Evolutionary conservation across 306 rosid species (phyloP).

Genomic region (Pachyrhizus erosus): DNA sequence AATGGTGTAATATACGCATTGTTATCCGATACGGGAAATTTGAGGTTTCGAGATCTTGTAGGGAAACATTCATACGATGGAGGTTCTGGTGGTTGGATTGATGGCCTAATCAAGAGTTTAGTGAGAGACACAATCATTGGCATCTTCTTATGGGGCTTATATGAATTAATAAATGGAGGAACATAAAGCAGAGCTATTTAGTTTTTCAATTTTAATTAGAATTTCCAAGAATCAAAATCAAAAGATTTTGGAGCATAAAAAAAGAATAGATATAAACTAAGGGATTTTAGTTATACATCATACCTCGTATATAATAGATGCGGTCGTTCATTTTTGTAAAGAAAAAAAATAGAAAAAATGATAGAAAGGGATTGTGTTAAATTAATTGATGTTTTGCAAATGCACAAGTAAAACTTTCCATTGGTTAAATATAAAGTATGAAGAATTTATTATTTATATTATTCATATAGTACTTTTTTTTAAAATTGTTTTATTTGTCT

Average conservation of each 20-base stretch:
- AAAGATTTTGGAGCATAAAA: background rate
- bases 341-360: background rate
- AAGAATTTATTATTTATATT: background rate
- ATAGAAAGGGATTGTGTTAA: background rate
- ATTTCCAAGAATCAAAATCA: background rate
- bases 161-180: constrained; percentile 58
- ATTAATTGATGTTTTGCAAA: background rate
- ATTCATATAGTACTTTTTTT: background rate
- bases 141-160: constrained; percentile 77
- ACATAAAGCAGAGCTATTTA: background rate
- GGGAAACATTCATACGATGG: constrained; percentile 54
- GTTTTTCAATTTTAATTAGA: background rate
- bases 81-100: constrained; percentile 49
- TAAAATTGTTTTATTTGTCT: background rate
- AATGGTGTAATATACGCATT: constrained; percentile 80
- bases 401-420: background rate
- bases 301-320: background rate
- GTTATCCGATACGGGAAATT: constrained; percentile 67
- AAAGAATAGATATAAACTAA: background rate
- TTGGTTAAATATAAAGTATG: background rate
- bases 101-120: constrained; percentile 56
- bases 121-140: constrained; percentile 76
- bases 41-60: constrained; percentile 75
- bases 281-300: background rate
- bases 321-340: background rate